These are phyloP conservation scores for Parsonsia alboflavescens DNA, from an alignment of 257 asterid species.

Conservation along the genomic window DNA sequence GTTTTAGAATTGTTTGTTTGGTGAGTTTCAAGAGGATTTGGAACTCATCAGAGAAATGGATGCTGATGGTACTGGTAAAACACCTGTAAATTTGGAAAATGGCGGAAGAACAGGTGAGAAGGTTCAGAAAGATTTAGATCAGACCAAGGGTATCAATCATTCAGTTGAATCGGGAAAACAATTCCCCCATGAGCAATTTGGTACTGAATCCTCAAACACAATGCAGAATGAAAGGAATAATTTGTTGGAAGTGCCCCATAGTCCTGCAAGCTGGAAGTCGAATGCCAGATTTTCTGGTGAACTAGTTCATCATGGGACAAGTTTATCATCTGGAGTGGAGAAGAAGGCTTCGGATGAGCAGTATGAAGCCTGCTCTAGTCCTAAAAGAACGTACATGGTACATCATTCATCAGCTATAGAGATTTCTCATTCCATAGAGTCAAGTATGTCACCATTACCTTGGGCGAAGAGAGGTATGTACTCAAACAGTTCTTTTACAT, in stretches of 20 bases:
- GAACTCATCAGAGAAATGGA: slow-evolving; percentile 40
- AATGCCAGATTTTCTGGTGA: slow-evolving; percentile 16
- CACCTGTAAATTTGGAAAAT: slow-evolving; percentile 23
- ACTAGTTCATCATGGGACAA: slow-evolving; percentile 22
- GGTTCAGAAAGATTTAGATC: slow-evolving; percentile 21
- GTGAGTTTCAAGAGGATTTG: slow-evolving; percentile 19
- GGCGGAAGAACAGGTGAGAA: slow-evolving; percentile 22
- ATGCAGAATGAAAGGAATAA: slow-evolving; percentile 15
- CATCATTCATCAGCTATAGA: slow-evolving; percentile 39
- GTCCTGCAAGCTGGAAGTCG: slow-evolving; percentile 20
- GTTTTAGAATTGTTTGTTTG: slow-evolving; percentile 4
- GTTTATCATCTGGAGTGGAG: slow-evolving; percentile 20
- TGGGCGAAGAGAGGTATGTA: slow-evolving; percentile 44
- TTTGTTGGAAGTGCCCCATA: slow-evolving; percentile 13
- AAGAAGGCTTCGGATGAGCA: slow-evolving; percentile 31
- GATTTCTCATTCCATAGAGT: slow-evolving; percentile 30
- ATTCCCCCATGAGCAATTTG: slow-evolving; percentile 1
- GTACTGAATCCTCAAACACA: slow-evolving; percentile 16
- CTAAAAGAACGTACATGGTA: slow-evolving; percentile 23
- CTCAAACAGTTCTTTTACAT: background rate
- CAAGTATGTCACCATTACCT: slow-evolving; percentile 37
- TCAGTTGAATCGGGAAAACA: slow-evolving; percentile 5
- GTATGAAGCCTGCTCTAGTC: slow-evolving; percentile 44
- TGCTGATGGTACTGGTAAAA: slow-evolving; percentile 31
- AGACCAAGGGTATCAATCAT: slow-evolving; percentile 17